These are phyloP conservation scores for Syzygium malaccense DNA, from an alignment of 441 rosid genomes.

Conservation along the genomic window DNA sequence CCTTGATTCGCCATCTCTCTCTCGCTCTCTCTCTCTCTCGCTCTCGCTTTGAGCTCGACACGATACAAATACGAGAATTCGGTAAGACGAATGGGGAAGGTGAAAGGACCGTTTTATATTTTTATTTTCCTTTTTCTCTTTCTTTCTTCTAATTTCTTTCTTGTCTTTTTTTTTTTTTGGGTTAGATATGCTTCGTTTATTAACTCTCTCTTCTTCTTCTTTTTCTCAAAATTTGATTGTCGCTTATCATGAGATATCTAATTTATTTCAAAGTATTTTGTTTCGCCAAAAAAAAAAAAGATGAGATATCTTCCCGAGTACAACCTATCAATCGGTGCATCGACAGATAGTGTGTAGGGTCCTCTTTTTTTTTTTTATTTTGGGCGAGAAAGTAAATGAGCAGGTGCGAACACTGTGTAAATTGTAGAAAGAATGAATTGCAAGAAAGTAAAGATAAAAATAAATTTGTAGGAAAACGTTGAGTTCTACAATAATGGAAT, in stretches of 20 bases:
- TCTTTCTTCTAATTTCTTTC: not conserved
- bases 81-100: not conserved
- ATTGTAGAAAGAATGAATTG: too few relatives aligned
- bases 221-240: not conserved
- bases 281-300: too few relatives aligned
- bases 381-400: too few relatives aligned
- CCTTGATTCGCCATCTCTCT: slow-evolving; percentile 74
- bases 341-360: too few relatives aligned
- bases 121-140: not conserved
- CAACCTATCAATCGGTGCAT: too few relatives aligned
- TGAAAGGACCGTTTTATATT: not conserved
- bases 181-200: not conserved
- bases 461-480: too few relatives aligned
- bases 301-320: too few relatives aligned
- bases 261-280: not conserved
- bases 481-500: too few relatives aligned
- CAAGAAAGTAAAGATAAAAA: too few relatives aligned
- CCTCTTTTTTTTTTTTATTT: too few relatives aligned
- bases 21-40: not conserved
- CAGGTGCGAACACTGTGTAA: too few relatives aligned
- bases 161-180: not conserved
- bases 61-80: not conserved
- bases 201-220: not conserved
- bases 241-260: not conserved
- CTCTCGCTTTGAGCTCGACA: not conserved